Evolutionary conservation across 2,329 filamentous ascomycete species (phyloP).

Genomic region (Zasmidium citrigriseum): DNA sequence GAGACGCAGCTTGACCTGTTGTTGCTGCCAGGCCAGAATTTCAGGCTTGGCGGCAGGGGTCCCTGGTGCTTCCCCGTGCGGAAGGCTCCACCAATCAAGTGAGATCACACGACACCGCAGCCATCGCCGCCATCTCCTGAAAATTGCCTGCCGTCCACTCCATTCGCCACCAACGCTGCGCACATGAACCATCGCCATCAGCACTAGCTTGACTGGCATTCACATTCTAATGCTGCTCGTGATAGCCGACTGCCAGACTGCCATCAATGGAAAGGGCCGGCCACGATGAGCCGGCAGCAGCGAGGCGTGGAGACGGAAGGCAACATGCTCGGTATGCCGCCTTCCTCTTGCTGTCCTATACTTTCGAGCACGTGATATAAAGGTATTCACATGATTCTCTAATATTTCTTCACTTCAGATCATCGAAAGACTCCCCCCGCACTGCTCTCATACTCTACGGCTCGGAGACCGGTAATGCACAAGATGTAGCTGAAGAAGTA

Average conservation of each 20-base stretch:
- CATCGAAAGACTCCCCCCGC: conserved; percentile 27
- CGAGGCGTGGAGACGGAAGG: conserved; percentile 9
- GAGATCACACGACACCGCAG: background rate
- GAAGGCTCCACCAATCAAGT: background rate
- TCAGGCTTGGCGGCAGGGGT: background rate
- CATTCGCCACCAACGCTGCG: background rate
- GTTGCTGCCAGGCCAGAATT: background rate
- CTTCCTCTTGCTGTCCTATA: background rate
- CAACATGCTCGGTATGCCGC: conserved; percentile 11
- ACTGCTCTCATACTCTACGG: conserved; percentile 80
- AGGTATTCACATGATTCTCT: background rate
- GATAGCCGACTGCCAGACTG: background rate
- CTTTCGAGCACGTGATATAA: background rate
- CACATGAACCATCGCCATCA: background rate
- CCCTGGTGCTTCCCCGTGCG: background rate
- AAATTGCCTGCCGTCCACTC: background rate
- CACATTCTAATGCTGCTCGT: background rate
- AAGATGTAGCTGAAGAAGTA: conserved; percentile 86
- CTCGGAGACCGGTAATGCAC: conserved; percentile 91
- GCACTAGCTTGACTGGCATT: background rate
- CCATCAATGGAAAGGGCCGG: conserved; percentile 25
- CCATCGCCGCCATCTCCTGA: background rate
- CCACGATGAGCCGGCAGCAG: conserved; percentile 14
- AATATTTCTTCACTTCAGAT: conserved; percentile 1
- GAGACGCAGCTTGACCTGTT: conserved; percentile 12